These are phyloP conservation scores for Cymodocea nodosa DNA, from an alignment of 116 monocot species.

Conservation along the genomic window DNA sequence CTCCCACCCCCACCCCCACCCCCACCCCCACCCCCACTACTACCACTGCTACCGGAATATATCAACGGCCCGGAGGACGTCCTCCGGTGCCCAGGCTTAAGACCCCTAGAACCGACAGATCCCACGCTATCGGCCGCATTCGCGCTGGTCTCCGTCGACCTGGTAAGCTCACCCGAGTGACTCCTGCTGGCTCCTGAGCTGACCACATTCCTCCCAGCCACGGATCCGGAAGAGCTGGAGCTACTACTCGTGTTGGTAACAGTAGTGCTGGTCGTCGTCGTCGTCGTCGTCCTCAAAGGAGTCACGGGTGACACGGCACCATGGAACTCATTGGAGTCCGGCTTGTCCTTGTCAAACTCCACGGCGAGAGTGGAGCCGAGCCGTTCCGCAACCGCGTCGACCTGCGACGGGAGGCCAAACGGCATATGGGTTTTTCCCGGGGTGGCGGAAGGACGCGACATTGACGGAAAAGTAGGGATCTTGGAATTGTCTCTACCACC, in stretches of 20 bases:
- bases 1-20: slow-evolving; percentile 23
- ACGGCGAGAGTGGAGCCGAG: slow-evolving; percentile 15
- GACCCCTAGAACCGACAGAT: slow-evolving; percentile 8
- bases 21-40: slow-evolving; percentile 20
- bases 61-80: slow-evolving; percentile 40
- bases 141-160: neutral
- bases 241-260: slow-evolving; percentile 35
- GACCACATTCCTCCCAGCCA: slow-evolving; percentile 7
- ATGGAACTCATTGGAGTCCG: slow-evolving; percentile 30
- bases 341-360: slow-evolving; percentile 29
- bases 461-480: neutral
- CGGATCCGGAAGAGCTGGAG: slow-evolving; percentile 60
- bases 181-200: slow-evolving; percentile 8
- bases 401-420: neutral
- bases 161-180: slow-evolving; percentile 43
- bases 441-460: slow-evolving; percentile 14
- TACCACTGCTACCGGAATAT: slow-evolving; percentile 15
- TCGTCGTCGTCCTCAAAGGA: slow-evolving; percentile 20
- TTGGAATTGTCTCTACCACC: neutral
- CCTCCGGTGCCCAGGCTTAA: slow-evolving; percentile 38
- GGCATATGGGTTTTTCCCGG: slow-evolving; percentile 8
- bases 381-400: slow-evolving; percentile 20
- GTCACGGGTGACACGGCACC: slow-evolving; percentile 47
- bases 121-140: slow-evolving; percentile 4
- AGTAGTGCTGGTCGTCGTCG: slow-evolving; percentile 7